Base-by-base conservation (phyloP, 108 stramenopile species). In the Cylindrotheca fusiformis region DNA sequence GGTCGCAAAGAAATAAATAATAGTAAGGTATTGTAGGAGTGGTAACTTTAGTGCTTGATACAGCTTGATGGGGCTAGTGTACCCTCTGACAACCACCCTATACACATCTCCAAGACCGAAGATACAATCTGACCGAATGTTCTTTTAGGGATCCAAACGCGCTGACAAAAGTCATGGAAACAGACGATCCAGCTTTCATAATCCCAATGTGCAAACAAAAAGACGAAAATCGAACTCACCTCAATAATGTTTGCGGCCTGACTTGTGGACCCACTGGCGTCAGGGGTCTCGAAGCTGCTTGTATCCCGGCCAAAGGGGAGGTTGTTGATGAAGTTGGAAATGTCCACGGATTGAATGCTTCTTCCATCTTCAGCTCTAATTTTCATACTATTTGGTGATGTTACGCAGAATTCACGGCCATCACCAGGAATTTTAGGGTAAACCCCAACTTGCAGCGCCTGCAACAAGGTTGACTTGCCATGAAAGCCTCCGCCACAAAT, bases 401-500 rank as follows among this genome's bases (percentile, higher is more conserved):
- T 83, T 17, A 89, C 82, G 46, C 95, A 93, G 65, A 91, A 89
- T 67, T 98, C 97, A 50, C 97, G 79, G 1, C 97, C 97, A 62
- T 98, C 97, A 10, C 95, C 96, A 0, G 95, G 95, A 32, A 98
- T 75, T 66, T 98, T 97, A 63, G 92, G 85, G 73, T 96, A 97
- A 44, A 94, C 77, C 26, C 96, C 97, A 12, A 92, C 70, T 72
- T 97, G 91, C 17, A 98, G 67, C 14, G 96, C 96, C 46, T 86
- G 74, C 5, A 96, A 76, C 0, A 95, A 68, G 0, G 97, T 98
- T 45, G 88, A 91, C 77, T 98, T 98, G 48, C 97, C 97, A 71
- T 98, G 97, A 77, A 96, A 98, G 19, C 97, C 97, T n/a, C 97
- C 97, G 5, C 97, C 97, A 56, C 93, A 94, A 63, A 98, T 95